These are phyloP conservation scores for Kwoniella bestiolae DNA, from an alignment of 768 basidiomycete species.

Conservation along the genomic window DNA sequence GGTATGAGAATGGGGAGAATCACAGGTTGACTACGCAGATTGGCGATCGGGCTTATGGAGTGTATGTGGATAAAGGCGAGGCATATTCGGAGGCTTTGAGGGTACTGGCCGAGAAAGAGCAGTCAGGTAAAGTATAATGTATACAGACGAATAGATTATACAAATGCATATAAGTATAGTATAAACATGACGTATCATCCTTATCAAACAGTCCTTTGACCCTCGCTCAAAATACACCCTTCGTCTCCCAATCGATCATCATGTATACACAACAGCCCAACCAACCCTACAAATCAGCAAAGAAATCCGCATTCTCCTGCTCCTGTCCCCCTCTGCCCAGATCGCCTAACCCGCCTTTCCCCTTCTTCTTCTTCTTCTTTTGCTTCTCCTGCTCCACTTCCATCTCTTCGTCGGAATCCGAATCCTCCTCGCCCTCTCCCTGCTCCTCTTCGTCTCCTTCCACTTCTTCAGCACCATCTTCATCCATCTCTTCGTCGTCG, in stretches of 20 bases:
- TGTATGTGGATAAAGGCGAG: slow-evolving; percentile 45
- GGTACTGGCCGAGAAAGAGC: not conserved
- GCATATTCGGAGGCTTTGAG: slow-evolving; percentile 40
- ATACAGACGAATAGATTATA: not conserved
- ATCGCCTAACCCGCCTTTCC: slow-evolving; percentile 24
- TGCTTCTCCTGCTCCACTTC: slow-evolving; percentile 16
- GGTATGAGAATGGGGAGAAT: slow-evolving; percentile 59
- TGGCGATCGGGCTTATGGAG: slow-evolving; percentile 30
- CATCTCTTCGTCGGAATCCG: slow-evolving; percentile 15
- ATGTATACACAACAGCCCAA: too few species aligned
- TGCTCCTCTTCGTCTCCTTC: slow-evolving; percentile 11
- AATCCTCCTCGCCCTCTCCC: slow-evolving; percentile 9
- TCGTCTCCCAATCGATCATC: too few species aligned
- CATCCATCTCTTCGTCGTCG: slow-evolving; percentile 47
- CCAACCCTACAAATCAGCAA: slow-evolving; percentile 24
- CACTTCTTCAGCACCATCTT: slow-evolving; percentile 17
- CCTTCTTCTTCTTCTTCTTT: slow-evolving; percentile 21
- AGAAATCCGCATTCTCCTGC: slow-evolving; percentile 24
- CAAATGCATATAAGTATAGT: not conserved
- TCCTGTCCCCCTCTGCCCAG: slow-evolving; percentile 10
- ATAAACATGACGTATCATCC: too few species aligned
- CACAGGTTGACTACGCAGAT: slow-evolving; percentile 27
- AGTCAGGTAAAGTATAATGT: not conserved
- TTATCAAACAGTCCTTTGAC: too few species aligned
- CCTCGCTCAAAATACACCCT: too few species aligned